These are phyloP conservation scores for Trichophyton rubrum DNA, from an alignment of 2,329 filamentous ascomycete genomes.

Conservation along the genomic window DNA sequence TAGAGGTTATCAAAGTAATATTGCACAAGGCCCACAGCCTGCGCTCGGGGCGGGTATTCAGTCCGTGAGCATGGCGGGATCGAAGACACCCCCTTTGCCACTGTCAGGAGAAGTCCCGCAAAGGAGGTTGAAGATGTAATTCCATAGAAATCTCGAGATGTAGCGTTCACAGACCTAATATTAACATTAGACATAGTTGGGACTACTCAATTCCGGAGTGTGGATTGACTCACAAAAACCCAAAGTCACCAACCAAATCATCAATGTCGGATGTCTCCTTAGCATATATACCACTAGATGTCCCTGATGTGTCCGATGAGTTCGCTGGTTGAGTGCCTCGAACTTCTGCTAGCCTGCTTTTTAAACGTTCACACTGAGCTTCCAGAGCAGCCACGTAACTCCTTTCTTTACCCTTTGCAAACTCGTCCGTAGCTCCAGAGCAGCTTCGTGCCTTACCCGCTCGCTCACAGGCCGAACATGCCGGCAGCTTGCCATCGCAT, in stretches of 20 bases:
- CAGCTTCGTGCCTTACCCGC: conserved; percentile 77
- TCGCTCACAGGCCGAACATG: conserved; percentile 89
- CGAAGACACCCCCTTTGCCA: conserved; percentile 40
- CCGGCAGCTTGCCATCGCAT: conserved; percentile 92
- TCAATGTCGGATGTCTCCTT: conserved; percentile 79
- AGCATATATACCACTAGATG: conserved; percentile 20
- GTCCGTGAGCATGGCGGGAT: conserved; percentile 53
- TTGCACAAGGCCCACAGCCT: conserved; percentile 57
- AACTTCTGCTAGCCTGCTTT: conserved; percentile 53
- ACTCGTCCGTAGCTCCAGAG: conserved; percentile 89
- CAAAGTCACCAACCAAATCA: conserved; percentile 85
- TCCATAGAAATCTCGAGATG: conserved; percentile 83
- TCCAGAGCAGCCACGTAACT: conserved; percentile 97
- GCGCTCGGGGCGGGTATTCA: conserved; percentile 59
- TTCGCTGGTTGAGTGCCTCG: conserved; percentile 2
- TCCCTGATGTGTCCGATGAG: background rate
- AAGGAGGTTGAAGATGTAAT: conserved; percentile 85
- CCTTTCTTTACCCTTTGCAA: conserved; percentile 85
- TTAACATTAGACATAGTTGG: conserved; percentile 5
- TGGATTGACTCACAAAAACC: conserved; percentile 55
- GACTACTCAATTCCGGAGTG: background rate
- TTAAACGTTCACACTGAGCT: conserved; percentile 74
- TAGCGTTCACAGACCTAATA: conserved; percentile 77
- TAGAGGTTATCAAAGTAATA: conserved; percentile 78
- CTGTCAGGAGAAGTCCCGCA: conserved; percentile 73